Evolutionary conservation across 495 filamentous ascomycete species (phyloP), one percentile per base, ranked within the genome.

Genomic region (Penicillium pulvis): DNA sequence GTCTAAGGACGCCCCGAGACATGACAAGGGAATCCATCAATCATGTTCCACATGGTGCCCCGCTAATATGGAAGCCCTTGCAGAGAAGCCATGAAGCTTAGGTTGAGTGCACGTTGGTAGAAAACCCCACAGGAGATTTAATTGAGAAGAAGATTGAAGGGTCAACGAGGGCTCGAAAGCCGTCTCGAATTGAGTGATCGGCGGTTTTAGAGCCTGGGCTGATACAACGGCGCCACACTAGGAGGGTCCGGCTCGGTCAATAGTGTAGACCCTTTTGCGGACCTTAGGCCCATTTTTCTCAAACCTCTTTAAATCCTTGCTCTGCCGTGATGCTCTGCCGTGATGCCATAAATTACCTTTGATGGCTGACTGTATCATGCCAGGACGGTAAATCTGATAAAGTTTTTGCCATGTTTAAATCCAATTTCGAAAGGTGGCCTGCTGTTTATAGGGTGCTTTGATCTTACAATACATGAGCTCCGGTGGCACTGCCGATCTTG

Each of bases 181-280:
- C 17, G 62, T 64, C 24, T 61, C 55, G 17, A 11, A 28, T 61
- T 58, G 39, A 64, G 56, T 55, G 58, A 61, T 64, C 55, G 58
- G 41, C 58, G 19, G 6, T 6, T 43, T 55, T 49, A n/a, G 50
- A 31, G 17, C 26, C 20, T 4, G 36, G 39, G 36, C 39, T 51
- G 55, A 51, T 39, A 17, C 19, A 33, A 17, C 28, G 36, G 47
- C 36, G 41, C 53, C 43, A 46, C n/a, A 19, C 19, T 47, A 47
- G 45, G 10, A 47, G 45, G 10, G 45, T 2, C 10, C n/a, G 8
- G 39, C 4, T 17, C 33, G 10, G 39, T n/a, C 16, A 41, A n/a
- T 6, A 17, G 2, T 23, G 20, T 23, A 23, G 39, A 17, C 9
- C 33, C 3, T 28, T 28, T 16, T 14, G 45, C 45, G 45, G 45